phyloP scores from a whole-genome alignment of 768 basidiomycete species.

The Mycena pura region DNA sequence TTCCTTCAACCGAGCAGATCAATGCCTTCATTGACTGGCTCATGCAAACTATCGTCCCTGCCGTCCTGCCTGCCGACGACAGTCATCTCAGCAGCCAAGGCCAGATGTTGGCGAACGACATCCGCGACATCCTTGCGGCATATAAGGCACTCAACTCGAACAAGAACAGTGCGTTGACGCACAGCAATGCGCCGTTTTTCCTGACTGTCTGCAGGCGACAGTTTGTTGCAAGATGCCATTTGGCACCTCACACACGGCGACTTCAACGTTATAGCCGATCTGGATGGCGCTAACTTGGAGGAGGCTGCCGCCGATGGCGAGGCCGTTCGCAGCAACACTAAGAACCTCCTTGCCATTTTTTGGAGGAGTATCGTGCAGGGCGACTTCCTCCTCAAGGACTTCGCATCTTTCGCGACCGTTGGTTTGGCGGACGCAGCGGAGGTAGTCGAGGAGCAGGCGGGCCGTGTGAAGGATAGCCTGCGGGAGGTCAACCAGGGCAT shows the following conservation, averaged over 20 bases:
- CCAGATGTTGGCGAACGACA: slow-evolving; percentile 38
- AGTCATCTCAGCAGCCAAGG: slow-evolving; percentile 51
- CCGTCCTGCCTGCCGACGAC: slow-evolving; percentile 35
- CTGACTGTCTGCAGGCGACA: slow-evolving; percentile 44
- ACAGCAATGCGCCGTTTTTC: not conserved
- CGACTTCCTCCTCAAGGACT: slow-evolving; percentile 59
- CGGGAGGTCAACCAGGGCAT: slow-evolving; percentile 63
- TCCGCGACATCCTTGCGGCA: slow-evolving; percentile 48
- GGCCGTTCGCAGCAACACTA: slow-evolving; percentile 13
- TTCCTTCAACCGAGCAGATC: slow-evolving; percentile 52
- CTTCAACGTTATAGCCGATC: slow-evolving; percentile 4
- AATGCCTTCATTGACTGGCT: slow-evolving; percentile 45
- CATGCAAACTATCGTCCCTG: slow-evolving; percentile 41
- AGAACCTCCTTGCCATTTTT: slow-evolving; percentile 17
- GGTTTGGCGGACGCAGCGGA: slow-evolving; percentile 73
- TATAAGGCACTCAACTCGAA: slow-evolving; percentile 47
- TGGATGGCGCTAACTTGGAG: not conserved
- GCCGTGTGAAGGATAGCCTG: slow-evolving; percentile 57
- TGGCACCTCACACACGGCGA: slow-evolving; percentile 57
- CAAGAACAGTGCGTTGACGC: slow-evolving; percentile 54
- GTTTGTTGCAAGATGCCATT: slow-evolving; percentile 52
- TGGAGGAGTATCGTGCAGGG: slow-evolving; percentile 53
- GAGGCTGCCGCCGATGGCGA: slow-evolving; percentile 3
- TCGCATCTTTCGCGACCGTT: slow-evolving; percentile 67
- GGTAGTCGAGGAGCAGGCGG: slow-evolving; percentile 58